A percentile compares a stretch with the other conserved stretches of the same genome.
These are phyloP conservation scores for Parasarocladium wereldwijsianum DNA, from an alignment of 2,329 filamentous ascomycete genomes.

Conservation along the genomic window DNA sequence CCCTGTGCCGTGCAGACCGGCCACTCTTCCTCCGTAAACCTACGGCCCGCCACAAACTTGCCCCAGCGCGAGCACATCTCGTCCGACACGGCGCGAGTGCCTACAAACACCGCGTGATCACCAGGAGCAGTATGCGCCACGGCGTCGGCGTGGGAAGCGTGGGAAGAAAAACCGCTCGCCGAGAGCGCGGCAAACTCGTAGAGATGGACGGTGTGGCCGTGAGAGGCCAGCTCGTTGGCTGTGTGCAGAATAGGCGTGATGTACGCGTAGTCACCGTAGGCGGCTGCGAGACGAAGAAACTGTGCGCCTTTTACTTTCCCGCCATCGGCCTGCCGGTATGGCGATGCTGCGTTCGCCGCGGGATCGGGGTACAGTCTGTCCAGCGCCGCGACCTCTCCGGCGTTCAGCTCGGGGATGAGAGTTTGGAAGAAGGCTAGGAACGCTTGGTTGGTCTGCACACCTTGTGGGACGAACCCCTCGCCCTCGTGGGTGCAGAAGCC, in stretches of 20 bases:
- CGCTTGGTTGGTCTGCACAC: conserved; percentile 28
- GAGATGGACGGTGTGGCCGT: conserved; percentile 28
- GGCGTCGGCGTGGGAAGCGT: conserved; percentile 29
- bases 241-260: conserved; percentile 49
- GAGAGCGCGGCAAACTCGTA: conserved; percentile 43
- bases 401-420: conserved; percentile 42
- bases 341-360: conserved; percentile 19
- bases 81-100: conserved; percentile 19
- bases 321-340: conserved; percentile 17
- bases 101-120: conserved; percentile 19
- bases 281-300: conserved; percentile 42
- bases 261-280: conserved; percentile 51
- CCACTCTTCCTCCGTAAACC: conserved; percentile 18
- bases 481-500: conserved; percentile 62
- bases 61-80: conserved; percentile 30
- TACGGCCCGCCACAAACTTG: conserved; percentile 13
- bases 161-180: conserved; percentile 24
- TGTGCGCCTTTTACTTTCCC: conserved; percentile 29
- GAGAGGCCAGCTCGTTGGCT: conserved; percentile 23
- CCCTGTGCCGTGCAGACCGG: conserved; percentile 23
- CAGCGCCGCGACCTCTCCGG: conserved; percentile 36
- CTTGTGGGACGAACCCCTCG: conserved; percentile 42
- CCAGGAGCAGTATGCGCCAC: conserved; percentile 23
- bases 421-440: conserved; percentile 46
- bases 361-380: conserved; percentile 50